Evolutionary conservation across 352 stramenopile species (phyloP), one percentile per base, ranked within the genome.

Genomic region (Pseudoperonospora humuli): DNA sequence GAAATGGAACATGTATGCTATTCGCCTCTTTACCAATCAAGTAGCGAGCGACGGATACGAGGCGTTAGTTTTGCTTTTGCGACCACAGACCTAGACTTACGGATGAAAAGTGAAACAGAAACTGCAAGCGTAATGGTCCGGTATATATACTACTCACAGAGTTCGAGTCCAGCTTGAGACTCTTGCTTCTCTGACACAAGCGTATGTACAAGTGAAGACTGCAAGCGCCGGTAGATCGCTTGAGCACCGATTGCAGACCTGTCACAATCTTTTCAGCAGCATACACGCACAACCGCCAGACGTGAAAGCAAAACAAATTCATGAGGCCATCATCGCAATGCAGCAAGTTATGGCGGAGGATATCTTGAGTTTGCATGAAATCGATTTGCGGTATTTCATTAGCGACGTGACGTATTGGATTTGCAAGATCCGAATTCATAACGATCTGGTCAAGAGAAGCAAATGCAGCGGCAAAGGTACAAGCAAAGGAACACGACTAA

Each of bases 161-260:
- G 49, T 35, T 29, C 54, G 50, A 46, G 41, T 45, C 2, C 35
- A 61, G 20, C 33, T 68, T 5, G 49, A 68, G 23, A 64, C 26
- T 38, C 10, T 68, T 1, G 7, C 9, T 24, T 21, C 15, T 19
- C 3, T 34, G 11, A 13, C 7, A 20, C 26, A 48, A 8, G 5
- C 2, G 7, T 26, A 39, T 36, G 25, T 1, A 11, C 40, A 36
- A 11, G 37, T 6, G n/a, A 36, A 38, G 8, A 9, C 40, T 32
- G 26, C n/a, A 25, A 17, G 4, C 9, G 24, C 39, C 5, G 10
- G 5, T 24, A 39, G 8, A 19, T 35, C 33, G 15, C 14, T 46
- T n/a, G 29, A 43, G 14, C 18, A 32, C 21, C 41, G 24, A 25
- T 36, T 57, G 14, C 14, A 21, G 9, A 35, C 7, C 11, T 54